Evolutionary conservation across 2,329 filamentous ascomycete genomes (phyloP), one percentile per base, ranked within the genome.

Genomic region (Lasiodiplodia hormozganensis): DNA sequence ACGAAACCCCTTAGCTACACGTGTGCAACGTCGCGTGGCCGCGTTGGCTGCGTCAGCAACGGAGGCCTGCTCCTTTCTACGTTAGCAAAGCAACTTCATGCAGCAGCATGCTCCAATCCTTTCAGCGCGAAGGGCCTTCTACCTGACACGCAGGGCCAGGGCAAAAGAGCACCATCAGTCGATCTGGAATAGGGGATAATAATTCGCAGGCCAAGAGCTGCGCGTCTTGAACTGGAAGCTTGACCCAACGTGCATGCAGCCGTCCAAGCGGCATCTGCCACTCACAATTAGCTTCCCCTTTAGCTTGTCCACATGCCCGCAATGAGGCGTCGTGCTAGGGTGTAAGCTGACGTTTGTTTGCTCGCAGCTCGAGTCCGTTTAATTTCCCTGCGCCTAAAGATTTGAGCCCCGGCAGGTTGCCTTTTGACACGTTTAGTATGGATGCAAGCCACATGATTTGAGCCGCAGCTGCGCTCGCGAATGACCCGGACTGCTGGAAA

Each of bases 401-500:
- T 25, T 16, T 28, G 23, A 57, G 56, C 40, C 36, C 8, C 4
- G n/a, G 10, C 21, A 10, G 23, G 56, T 14, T 60, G 56, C 21
- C 36, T 47, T 43, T 18, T 21, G 36, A 21, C 7, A 16, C 18
- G 56, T 6, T 8, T 4, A 2, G 36, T 8, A 25, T 16, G 21
- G n/a, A 18, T 18, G 14, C 16, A 40, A 34, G 58, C 28, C 10
- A 49, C 47, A 28, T 36, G 16, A 16, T 23, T 47, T 38, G 36
- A 43, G 36, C 14, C 31, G 38, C 56, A 18, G 23, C 43, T 34
- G 43, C 23, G 40, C 12, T 52, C 10, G 31, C 43, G 47, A 60
- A 57, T 11, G 28, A 34, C 60, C 60, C 60, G 38, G n/a, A 25
- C 60, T 25, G 60, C 3, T 49, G 60, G 60, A 64, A 64, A 64